Conservation (phyloP, 1,284 basidiomycete species). For the Ceratobasidium sp. region DNA sequence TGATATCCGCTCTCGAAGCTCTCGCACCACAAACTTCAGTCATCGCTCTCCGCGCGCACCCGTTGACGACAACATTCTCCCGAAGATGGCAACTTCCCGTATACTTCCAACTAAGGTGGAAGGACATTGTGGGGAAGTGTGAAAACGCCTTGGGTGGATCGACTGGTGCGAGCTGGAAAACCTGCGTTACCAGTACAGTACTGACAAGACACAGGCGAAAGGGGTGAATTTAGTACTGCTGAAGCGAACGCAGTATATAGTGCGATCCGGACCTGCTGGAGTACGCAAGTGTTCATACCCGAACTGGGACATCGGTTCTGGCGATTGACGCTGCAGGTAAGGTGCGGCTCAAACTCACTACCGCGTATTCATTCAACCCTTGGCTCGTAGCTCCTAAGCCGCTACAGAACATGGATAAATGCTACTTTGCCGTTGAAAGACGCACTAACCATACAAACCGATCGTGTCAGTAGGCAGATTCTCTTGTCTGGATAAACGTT, state of each 20-base stretch:
- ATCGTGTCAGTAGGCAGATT: slow-evolving; percentile 55
- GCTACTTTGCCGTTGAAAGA: slow-evolving; percentile 59
- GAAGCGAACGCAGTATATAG: slow-evolving; percentile 80
- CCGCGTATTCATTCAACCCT: not conserved
- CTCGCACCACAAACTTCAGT: slow-evolving; percentile 84
- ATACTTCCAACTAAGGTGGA: slow-evolving; percentile 98
- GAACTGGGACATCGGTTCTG: slow-evolving; percentile 87
- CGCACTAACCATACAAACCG: slow-evolving; percentile 48
- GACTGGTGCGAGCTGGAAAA: slow-evolving; percentile 7
- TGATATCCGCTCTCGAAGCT: slow-evolving; percentile 86
- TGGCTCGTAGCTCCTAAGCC: slow-evolving; percentile 72
- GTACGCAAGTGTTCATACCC: slow-evolving; percentile 83
- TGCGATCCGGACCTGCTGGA: slow-evolving; percentile 86
- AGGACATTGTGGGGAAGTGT: slow-evolving; percentile 84
- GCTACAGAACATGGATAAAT: slow-evolving; percentile 82
- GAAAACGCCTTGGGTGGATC: slow-evolving; percentile 71
- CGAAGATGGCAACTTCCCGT: slow-evolving; percentile 95
- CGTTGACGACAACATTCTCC: slow-evolving; percentile 79
- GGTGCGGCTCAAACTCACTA: slow-evolving; percentile 45
- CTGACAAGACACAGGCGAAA: slow-evolving; percentile 46
- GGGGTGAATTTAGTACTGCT: slow-evolving; percentile 57
- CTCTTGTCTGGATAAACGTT: not conserved
- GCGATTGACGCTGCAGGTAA: slow-evolving; percentile 87
- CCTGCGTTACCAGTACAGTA: not conserved
- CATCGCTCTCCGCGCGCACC: slow-evolving; percentile 77